Conservation (phyloP, 164 flowering plant species). For the Protea cynaroides region DNA sequence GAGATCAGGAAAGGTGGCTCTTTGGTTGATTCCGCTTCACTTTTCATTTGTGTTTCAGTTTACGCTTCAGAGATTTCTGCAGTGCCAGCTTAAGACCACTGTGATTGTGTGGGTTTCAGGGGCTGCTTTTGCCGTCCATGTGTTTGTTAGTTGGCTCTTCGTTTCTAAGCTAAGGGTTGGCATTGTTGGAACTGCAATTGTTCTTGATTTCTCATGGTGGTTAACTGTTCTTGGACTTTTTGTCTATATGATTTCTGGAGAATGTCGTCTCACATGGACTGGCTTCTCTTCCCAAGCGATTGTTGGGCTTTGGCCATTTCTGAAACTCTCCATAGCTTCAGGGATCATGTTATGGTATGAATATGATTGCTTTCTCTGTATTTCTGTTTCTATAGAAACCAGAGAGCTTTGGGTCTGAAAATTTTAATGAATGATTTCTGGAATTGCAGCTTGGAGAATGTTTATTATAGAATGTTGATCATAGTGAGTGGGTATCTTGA, state of each 20-base stretch:
- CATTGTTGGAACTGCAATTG: constrained; percentile 30
- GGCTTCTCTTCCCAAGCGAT: constrained; percentile 46
- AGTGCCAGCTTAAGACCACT: constrained; percentile 41
- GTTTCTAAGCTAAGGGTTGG: constrained; percentile 32
- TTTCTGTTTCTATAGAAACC: constrained; percentile 1
- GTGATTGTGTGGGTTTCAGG: constrained; percentile 36
- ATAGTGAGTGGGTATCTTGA: constrained; percentile 40
- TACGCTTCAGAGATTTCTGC: constrained; percentile 47
- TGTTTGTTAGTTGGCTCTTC: constrained; percentile 35
- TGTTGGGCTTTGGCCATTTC: constrained; percentile 40
- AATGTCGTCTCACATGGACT: constrained; percentile 47
- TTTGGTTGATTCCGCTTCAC: constrained; percentile 44
- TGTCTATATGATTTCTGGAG: constrained; percentile 29
- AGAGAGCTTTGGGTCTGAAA: background rate
- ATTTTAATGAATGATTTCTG: background rate
- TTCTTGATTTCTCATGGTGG: constrained; percentile 51
- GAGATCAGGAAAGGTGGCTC: constrained; percentile 35
- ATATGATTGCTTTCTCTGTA: constrained; percentile 20
- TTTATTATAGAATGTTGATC: constrained; percentile 52
- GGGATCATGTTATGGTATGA: constrained; percentile 51
- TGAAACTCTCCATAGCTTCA: constrained; percentile 42
- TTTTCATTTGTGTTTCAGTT: constrained; percentile 43
- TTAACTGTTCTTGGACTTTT: constrained; percentile 27
- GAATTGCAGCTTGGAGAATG: constrained; percentile 55
- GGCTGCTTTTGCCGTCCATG: constrained; percentile 27